Conservation (phyloP, 441 rosid species). For the Bocquillonia castaneifolia region DNA sequence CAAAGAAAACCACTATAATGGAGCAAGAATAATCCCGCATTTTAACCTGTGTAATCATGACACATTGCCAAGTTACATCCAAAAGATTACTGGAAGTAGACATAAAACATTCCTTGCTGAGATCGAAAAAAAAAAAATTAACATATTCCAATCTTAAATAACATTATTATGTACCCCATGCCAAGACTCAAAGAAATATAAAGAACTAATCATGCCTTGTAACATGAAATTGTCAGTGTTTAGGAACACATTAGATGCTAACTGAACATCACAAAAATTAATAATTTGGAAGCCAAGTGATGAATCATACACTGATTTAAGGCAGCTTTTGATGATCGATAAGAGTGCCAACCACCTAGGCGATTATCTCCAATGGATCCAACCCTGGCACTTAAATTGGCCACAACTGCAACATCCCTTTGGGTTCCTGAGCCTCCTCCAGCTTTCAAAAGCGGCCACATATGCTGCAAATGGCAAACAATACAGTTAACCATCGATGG, state of each 20-base stretch:
- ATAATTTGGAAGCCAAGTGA: constrained; percentile 3
- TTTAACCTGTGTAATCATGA: neutral
- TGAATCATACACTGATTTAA: constrained; percentile 65
- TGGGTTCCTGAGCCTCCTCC: constrained; percentile 70
- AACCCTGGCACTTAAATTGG: constrained; percentile 86
- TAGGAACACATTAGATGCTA: neutral
- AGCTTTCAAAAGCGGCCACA: constrained; percentile 89
- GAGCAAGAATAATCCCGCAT: neutral
- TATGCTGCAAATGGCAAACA: constrained; percentile 49
- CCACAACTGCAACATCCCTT: constrained; percentile 76
- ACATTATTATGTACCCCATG: neutral
- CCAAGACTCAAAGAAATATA: neutral
- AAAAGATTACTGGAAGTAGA: neutral
- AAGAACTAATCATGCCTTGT: neutral
- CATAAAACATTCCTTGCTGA: neutral
- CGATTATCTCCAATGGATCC: constrained; percentile 82
- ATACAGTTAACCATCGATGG: neutral
- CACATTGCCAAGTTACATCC: neutral
- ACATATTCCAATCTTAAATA: neutral
- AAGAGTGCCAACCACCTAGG: constrained; percentile 91
- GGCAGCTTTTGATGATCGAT: constrained; percentile 83
- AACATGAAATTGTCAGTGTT: neutral
- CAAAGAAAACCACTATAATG: neutral
- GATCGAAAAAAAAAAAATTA: constrained; percentile 3
- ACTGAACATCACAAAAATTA: neutral